Conservation (phyloP, 495 filamentous ascomycete genomes). For the Chaetomium tenue region DNA sequence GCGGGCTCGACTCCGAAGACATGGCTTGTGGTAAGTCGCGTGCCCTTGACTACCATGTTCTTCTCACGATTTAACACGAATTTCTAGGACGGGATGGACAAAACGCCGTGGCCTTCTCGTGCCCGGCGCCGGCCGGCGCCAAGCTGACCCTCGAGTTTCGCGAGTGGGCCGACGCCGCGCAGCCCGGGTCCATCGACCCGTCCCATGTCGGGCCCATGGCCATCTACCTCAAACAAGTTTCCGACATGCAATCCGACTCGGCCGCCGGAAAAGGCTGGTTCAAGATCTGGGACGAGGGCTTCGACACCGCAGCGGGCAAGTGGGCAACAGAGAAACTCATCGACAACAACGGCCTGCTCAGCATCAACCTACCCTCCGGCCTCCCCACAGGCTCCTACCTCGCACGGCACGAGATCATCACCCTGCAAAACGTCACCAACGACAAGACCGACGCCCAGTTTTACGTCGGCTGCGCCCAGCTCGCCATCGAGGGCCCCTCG, state of each 20-base stretch:
- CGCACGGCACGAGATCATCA: slow-evolving; percentile 64
- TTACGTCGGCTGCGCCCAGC: slow-evolving; percentile 68
- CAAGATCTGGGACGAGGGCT: slow-evolving; percentile 71
- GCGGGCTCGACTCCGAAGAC: slow-evolving; percentile 49
- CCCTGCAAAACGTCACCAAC: slow-evolving; percentile 62
- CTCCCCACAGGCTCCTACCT: slow-evolving; percentile 66
- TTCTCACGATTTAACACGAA: not conserved
- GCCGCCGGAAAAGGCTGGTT: slow-evolving; percentile 70
- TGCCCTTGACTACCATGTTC: not conserved
- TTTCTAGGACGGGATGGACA: slow-evolving; percentile 55
- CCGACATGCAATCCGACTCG: slow-evolving; percentile 37
- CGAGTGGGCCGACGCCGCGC: slow-evolving; percentile 54
- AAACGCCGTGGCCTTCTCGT: slow-evolving; percentile 57
- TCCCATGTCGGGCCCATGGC: slow-evolving; percentile 70
- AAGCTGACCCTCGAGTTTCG: slow-evolving; percentile 64
- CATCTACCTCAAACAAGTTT: slow-evolving; percentile 68
- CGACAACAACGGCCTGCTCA: slow-evolving; percentile 60
- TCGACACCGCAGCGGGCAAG: slow-evolving; percentile 47
- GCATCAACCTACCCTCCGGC: slow-evolving; percentile 56
- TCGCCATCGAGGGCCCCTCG: slow-evolving; percentile 54
- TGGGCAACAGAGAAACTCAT: slow-evolving; percentile 72
- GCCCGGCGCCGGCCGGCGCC: slow-evolving; percentile 51
- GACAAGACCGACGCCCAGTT: slow-evolving; percentile 57
- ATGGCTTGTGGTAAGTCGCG: slow-evolving; percentile 64
- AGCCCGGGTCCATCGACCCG: slow-evolving; percentile 56